These are phyloP conservation scores for Psilocybe mexicana DNA, from an alignment of 1,284 basidiomycete species.

Conservation along the genomic window DNA sequence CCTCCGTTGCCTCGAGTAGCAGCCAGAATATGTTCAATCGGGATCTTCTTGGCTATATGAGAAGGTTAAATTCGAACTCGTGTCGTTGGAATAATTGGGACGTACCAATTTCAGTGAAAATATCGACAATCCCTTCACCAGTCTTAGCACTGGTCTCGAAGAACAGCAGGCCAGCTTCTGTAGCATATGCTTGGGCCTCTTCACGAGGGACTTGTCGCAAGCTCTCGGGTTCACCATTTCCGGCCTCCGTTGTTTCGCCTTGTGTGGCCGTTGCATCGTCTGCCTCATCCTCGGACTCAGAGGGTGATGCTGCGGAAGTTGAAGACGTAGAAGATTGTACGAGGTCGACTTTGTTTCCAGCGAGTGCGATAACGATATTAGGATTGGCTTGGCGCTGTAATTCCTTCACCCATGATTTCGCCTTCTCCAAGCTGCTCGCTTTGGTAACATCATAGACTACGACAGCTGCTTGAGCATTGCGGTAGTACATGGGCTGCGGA, in stretches of 20 bases:
- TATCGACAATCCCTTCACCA: slow-evolving; percentile 93
- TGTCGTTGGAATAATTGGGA: slow-evolving; percentile 17
- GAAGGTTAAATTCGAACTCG: slow-evolving; percentile 4
- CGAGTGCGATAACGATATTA: slow-evolving; percentile 97
- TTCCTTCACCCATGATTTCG: slow-evolving; percentile 99
- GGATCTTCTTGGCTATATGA: slow-evolving; percentile 87
- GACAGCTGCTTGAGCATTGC: slow-evolving; percentile 97
- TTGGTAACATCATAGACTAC: slow-evolving; percentile 98
- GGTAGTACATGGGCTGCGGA: slow-evolving; percentile 96
- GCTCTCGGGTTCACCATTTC: slow-evolving; percentile 62
- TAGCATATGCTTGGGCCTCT: slow-evolving; percentile 95
- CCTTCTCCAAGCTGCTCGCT: slow-evolving; percentile 94
- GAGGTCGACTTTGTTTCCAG: slow-evolving; percentile 95
- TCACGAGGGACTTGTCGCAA: slow-evolving; percentile 88
- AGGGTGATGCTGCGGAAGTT: slow-evolving; percentile 46
- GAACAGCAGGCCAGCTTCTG: slow-evolving; percentile 91
- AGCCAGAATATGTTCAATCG: slow-evolving; percentile 89
- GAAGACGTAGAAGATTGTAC: slow-evolving; percentile 70
- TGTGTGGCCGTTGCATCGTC: slow-evolving; percentile 88
- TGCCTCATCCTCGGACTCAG: slow-evolving; percentile 79
- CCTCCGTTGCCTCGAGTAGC: slow-evolving; percentile 66
- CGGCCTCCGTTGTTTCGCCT: slow-evolving; percentile 58
- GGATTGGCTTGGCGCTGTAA: slow-evolving; percentile 98
- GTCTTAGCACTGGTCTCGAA: slow-evolving; percentile 99
- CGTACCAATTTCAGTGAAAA: slow-evolving; percentile 97